Percentiles rank a stretch among this genome's conserved stretches.
Conservation (phyloP, 2,329 filamentous ascomycete species). For the Periconia macrospinosa region DNA sequence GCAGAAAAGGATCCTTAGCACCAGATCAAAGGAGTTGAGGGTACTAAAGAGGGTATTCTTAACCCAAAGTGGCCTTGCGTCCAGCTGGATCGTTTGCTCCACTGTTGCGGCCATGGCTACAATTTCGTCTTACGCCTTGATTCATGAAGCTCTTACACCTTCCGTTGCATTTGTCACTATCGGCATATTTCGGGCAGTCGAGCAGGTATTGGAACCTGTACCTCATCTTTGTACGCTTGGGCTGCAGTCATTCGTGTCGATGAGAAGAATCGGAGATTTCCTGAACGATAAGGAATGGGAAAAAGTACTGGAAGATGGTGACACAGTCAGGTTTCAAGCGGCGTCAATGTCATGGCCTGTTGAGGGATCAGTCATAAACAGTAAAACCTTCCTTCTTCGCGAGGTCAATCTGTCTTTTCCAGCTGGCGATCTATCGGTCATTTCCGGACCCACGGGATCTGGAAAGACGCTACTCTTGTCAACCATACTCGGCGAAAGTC, state of each 20-base stretch:
- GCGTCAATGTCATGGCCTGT: background rate
- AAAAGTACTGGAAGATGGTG: too few species aligned
- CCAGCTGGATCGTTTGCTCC: background rate
- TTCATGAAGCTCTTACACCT: background rate
- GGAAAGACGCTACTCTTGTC: background rate
- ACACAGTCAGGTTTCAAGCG: too few species aligned
- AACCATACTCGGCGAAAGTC: background rate
- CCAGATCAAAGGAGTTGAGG: background rate
- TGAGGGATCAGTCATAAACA: too few species aligned
- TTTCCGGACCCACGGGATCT: background rate
- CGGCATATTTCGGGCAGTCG: too few species aligned
- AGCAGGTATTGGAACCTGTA: too few species aligned
- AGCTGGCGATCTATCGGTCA: background rate
- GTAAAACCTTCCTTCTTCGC: background rate
- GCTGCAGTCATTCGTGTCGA: background rate
- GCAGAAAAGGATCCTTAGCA: background rate
- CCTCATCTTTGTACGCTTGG: too few species aligned
- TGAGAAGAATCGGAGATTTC: too few species aligned
- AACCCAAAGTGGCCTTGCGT: background rate
- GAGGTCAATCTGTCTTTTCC: background rate
- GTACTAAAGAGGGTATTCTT: background rate
- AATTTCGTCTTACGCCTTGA: background rate
- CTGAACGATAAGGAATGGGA: too few species aligned
- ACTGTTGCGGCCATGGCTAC: background rate
- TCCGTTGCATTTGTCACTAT: background rate